phyloP scores from a whole-genome alignment of 768 basidiomycete genomes.

The Cyclocybe aegerita region DNA sequence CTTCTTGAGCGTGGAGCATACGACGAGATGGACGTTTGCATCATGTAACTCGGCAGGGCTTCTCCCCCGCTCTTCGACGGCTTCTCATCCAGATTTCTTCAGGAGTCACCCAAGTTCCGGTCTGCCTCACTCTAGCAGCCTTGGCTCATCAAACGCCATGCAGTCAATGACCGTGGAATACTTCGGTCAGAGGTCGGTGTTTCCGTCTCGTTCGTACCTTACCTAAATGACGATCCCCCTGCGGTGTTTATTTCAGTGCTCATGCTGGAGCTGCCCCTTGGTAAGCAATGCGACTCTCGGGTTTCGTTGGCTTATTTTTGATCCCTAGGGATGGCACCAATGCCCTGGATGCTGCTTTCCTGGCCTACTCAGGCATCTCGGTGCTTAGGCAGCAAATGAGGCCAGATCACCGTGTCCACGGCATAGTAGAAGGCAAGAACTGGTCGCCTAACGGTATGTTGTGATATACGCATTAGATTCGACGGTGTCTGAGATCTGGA shows the following conservation, averaged over 20 bases:
- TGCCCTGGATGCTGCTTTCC: constrained; percentile 85
- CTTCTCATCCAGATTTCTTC: constrained; percentile 1
- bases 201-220: not conserved
- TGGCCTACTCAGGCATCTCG: constrained; percentile 78
- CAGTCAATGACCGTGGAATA: constrained; percentile 70
- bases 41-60: constrained; percentile 49
- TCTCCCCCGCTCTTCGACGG: not conserved
- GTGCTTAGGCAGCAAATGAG: constrained; percentile 85
- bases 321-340: constrained; percentile 71
- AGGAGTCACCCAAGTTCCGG: constrained; percentile 80
- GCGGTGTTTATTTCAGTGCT: constrained; percentile 43
- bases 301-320: not conserved
- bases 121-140: constrained; percentile 43
- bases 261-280: constrained; percentile 83
- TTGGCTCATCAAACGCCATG: constrained; percentile 60
- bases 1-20: constrained; percentile 78
- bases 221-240: not conserved
- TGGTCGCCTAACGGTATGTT: constrained; percentile 68
- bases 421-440: constrained; percentile 67
- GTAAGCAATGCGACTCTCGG: constrained; percentile 25
- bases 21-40: constrained; percentile 74
- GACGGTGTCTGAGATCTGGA: constrained; percentile 2
- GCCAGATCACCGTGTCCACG: constrained; percentile 79
- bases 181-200: constrained; percentile 66
- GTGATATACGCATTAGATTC: not conserved